phyloP scores from a whole-genome alignment of 768 basidiomycete species.

The Hypholoma sublateritium region DNA sequence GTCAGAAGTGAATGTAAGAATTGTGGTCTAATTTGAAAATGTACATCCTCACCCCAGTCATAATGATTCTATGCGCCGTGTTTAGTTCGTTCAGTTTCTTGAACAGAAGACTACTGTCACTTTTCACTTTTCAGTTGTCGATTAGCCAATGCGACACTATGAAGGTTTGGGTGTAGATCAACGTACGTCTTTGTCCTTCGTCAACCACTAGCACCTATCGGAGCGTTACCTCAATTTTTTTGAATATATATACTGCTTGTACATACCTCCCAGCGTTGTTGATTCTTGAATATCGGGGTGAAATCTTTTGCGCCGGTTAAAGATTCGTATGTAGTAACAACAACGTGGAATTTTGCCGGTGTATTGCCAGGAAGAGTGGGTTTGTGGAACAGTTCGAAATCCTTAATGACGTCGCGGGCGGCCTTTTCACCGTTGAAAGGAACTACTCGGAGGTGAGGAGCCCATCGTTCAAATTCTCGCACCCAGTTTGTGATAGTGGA shows the following conservation, averaged over 20 bases:
- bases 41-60: conserved; percentile 70
- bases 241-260: not conserved
- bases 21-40: not conserved
- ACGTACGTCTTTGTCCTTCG: conserved; percentile 87
- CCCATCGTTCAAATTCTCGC: conserved; percentile 89
- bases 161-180: not conserved
- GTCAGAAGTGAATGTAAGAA: conserved; percentile 7
- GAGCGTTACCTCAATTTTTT: not conserved
- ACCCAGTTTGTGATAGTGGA: conserved; percentile 96
- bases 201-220: conserved; percentile 77
- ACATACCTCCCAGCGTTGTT: conserved; percentile 84
- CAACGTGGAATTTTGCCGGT: conserved; percentile 78
- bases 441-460: conserved; percentile 72
- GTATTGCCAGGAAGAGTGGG: conserved; percentile 38
- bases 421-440: conserved; percentile 84
- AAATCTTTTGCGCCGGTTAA: conserved; percentile 71
- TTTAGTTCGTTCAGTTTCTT: conserved; percentile 80
- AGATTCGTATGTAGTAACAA: conserved; percentile 93
- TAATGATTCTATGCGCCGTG: conserved; percentile 76
- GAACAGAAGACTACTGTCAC: conserved; percentile 76
- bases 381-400: conserved; percentile 77
- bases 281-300: conserved; percentile 68
- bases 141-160: not conserved
- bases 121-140: conserved; percentile 63
- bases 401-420: conserved; percentile 76